Evolutionary conservation across 2,329 filamentous ascomycete genomes (phyloP).

Genomic region (Didymella pomorum): DNA sequence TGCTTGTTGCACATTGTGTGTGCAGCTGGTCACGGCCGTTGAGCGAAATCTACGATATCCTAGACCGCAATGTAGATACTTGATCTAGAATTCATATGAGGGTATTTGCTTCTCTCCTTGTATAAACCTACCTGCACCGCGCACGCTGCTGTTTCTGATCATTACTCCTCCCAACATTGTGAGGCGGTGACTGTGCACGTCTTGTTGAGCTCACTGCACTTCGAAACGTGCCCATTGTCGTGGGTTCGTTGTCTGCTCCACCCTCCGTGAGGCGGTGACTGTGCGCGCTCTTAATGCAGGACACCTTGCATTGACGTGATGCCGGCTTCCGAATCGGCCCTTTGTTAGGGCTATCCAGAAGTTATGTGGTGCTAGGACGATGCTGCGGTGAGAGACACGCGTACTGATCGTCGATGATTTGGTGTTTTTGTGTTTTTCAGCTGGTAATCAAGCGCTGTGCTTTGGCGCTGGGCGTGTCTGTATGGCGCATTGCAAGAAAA

Average conservation of each 20-base stretch:
- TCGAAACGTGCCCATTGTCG: background rate
- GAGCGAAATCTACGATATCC: constrained; percentile 19
- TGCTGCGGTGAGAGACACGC: constrained; percentile 6
- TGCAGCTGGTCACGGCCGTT: constrained; percentile 4
- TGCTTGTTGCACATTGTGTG: background rate
- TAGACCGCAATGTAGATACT: constrained; percentile 16
- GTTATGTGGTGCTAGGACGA: constrained; percentile 3
- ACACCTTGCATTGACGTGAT: constrained; percentile 16
- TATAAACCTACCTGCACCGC: background rate
- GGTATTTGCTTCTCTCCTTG: constrained; percentile 5
- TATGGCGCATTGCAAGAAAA: too few relatives aligned
- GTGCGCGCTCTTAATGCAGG: constrained; percentile 10
- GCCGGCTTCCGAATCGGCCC: constrained; percentile 19
- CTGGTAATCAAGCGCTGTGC: background rate
- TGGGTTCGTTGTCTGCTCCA: background rate
- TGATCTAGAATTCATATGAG: constrained; percentile 7
- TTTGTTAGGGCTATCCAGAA: constrained; percentile 2
- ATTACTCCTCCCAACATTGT: background rate
- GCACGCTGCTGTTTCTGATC: background rate
- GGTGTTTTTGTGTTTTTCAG: background rate
- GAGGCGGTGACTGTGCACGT: constrained; percentile 10
- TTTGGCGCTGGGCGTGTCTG: constrained; percentile 2
- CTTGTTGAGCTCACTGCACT: background rate
- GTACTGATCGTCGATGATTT: constrained; percentile 3
- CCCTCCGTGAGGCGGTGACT: constrained; percentile 8